Conservation (phyloP, 2,329 filamentous ascomycete genomes). For the Phaeosphaeriaceae sp. region DNA sequence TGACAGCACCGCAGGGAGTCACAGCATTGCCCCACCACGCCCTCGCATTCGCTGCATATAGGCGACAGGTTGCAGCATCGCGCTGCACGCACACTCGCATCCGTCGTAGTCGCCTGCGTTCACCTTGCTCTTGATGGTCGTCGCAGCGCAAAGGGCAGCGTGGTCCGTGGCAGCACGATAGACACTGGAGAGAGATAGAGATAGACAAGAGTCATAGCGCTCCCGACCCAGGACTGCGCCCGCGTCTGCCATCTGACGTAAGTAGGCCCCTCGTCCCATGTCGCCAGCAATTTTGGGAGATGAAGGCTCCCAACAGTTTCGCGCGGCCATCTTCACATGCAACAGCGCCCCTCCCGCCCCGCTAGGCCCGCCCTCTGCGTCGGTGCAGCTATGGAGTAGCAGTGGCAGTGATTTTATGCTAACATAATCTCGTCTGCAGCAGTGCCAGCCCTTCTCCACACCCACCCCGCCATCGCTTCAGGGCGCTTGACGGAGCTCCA, state of each 20-base stretch:
- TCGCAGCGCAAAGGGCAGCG: neutral
- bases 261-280: neutral
- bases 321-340: slow-evolving; percentile 2
- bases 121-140: neutral
- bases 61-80: no score
- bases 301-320: slow-evolving; percentile 4
- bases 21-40: neutral
- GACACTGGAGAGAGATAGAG: no score
- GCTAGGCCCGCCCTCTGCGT: neutral
- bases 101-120: neutral
- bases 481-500: neutral
- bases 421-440: slow-evolving; percentile 1
- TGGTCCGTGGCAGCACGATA: neutral
- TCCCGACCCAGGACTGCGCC: neutral
- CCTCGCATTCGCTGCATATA: neutral
- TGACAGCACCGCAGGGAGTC: neutral
- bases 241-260: slow-evolving; percentile 1
- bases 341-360: neutral
- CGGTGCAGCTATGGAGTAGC: no score
- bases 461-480: neutral
- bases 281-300: neutral
- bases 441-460: slow-evolving; percentile 2
- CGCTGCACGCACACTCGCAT: neutral
- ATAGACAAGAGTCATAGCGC: neutral
- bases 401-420: no score